Conservation (phyloP, 2,329 filamentous ascomycete species). For the Chrysoporthe austroafricana region DNA sequence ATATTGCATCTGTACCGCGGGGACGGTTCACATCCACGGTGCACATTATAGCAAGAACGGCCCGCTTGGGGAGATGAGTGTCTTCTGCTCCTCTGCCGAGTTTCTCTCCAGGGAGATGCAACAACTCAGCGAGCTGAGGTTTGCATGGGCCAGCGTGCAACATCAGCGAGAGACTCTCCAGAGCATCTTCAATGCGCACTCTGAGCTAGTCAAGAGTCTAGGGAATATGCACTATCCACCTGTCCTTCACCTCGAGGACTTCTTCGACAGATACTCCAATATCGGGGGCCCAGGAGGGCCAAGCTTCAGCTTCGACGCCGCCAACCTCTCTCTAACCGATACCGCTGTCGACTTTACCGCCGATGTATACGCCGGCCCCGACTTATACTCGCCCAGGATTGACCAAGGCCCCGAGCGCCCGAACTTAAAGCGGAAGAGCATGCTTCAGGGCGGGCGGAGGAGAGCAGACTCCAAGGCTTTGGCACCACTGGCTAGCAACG, state of each 20-base stretch:
- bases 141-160: conserved; percentile 76
- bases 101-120: conserved; percentile 80
- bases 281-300: conserved; percentile 62
- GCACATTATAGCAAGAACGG: conserved; percentile 70
- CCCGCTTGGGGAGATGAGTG: conserved; percentile 55
- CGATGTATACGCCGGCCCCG: conserved; percentile 57
- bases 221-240: conserved; percentile 73
- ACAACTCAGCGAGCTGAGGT: conserved; percentile 74
- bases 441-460: conserved; percentile 42
- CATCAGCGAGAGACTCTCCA: conserved; percentile 81
- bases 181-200: conserved; percentile 76
- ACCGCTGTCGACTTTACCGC: conserved; percentile 63
- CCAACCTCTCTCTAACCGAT: conserved; percentile 73
- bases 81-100: conserved; percentile 67
- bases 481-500: conserved; percentile 40
- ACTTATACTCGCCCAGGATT: conserved; percentile 49
- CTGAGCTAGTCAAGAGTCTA: conserved; percentile 75
- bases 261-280: conserved; percentile 77
- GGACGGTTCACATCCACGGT: conserved; percentile 86
- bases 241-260: conserved; percentile 84
- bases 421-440: conserved; percentile 55
- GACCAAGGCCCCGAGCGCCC: conserved; percentile 39
- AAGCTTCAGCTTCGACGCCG: conserved; percentile 69
- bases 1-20: conserved; percentile 84
- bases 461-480: conserved; percentile 45